Percentiles rank a stretch among this genome's conserved stretches.
Evolutionary conservation across 1,284 basidiomycete species (phyloP).

Genomic region (Bondarzewia mesenterica): DNA sequence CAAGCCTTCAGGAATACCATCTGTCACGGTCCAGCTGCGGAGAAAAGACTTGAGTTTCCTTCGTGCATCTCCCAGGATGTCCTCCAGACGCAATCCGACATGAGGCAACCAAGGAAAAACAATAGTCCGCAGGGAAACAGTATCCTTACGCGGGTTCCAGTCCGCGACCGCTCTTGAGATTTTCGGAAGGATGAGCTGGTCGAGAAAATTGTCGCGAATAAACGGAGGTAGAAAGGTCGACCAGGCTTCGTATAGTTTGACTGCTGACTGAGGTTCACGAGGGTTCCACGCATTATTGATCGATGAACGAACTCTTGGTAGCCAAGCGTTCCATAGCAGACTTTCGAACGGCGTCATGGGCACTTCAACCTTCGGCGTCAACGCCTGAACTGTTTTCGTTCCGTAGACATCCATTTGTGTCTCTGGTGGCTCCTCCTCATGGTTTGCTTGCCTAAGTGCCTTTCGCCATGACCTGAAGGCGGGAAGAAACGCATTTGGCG

Average conservation of each 20-base stretch:
- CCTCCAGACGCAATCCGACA: conserved; percentile 72
- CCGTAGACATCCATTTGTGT: conserved; percentile 55
- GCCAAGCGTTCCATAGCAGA: conserved; percentile 90
- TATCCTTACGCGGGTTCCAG: conserved; percentile 64
- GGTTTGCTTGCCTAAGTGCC: conserved; percentile 50
- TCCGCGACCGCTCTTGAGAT: conserved; percentile 77
- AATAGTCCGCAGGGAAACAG: conserved; percentile 60
- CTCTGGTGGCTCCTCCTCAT: conserved; percentile 29
- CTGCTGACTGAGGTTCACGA: conserved; percentile 61
- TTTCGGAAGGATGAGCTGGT: conserved; percentile 93
- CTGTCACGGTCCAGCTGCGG: conserved; percentile 69
- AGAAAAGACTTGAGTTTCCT: conserved; percentile 78
- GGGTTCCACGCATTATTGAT: conserved; percentile 94
- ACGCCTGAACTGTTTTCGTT: conserved; percentile 24
- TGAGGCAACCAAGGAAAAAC: conserved; percentile 96
- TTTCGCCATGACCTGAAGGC: conserved; percentile 65
- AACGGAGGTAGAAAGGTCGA: conserved; percentile 81
- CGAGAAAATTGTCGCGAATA: conserved; percentile 89
- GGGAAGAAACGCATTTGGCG: conserved; percentile 53
- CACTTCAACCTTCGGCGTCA: conserved; percentile 33
- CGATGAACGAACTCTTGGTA: conserved; percentile 85
- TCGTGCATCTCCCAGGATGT: conserved; percentile 77
- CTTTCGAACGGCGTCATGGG: conserved; percentile 95
- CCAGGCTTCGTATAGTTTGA: conserved; percentile 87
- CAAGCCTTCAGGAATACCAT: conserved; percentile 72